Evolutionary conservation across 495 filamentous ascomycete species (phyloP).

Genomic region (Viridothelium virens): DNA sequence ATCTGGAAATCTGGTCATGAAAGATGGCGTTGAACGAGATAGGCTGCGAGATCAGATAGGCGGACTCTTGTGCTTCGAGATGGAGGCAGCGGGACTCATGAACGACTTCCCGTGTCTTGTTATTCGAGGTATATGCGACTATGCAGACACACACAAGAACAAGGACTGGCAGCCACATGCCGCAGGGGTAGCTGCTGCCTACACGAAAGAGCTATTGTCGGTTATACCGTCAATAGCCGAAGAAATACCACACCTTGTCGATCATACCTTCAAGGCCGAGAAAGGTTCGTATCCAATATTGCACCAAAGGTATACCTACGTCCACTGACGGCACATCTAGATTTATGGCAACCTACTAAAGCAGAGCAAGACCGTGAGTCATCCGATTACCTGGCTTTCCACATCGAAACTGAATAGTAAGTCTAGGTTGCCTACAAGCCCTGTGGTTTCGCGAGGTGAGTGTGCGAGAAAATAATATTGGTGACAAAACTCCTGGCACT

Average conservation of each 20-base stretch:
- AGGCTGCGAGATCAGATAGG: constrained; percentile 2
- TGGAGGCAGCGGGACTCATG: constrained; percentile 30
- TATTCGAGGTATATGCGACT: constrained; percentile 30
- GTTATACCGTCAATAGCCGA: constrained; percentile 1
- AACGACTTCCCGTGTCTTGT: constrained; percentile 25
- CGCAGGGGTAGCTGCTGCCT: constrained; percentile 26
- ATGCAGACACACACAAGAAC: constrained; percentile 28
- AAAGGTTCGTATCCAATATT: background rate
- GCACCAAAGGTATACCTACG: too few species aligned
- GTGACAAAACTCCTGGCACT: constrained; percentile 13
- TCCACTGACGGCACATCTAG: background rate
- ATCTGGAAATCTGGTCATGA: constrained; percentile 34
- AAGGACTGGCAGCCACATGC: constrained; percentile 23
- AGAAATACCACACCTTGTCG: background rate
- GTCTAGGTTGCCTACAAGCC: constrained; percentile 12
- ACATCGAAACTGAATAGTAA: background rate
- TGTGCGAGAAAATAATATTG: constrained; percentile 16
- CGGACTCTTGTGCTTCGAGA: constrained; percentile 29
- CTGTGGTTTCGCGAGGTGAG: constrained; percentile 17
- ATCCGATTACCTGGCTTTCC: background rate
- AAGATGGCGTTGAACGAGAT: constrained; percentile 24
- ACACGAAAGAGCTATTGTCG: constrained; percentile 22
- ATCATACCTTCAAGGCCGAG: background rate
- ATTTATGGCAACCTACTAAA: background rate
- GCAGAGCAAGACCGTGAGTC: background rate